Evolutionary conservation across 352 stramenopile genomes (phyloP).

Genomic region (Blastocystis sp.): DNA sequence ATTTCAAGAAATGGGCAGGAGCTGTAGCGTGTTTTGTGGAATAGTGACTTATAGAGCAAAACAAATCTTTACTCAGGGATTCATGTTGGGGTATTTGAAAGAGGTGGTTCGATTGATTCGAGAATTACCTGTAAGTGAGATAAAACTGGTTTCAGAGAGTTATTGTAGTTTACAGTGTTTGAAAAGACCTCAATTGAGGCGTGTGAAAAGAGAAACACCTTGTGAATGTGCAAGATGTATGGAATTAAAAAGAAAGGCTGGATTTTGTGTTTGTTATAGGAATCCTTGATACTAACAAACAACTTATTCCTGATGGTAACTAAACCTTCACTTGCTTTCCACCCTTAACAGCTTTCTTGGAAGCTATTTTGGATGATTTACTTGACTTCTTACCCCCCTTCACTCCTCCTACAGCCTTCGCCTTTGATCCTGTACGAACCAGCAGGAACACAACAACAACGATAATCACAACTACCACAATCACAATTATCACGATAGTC

Average conservation of each 20-base stretch:
- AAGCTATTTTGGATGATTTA: neutral
- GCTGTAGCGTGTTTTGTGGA: neutral
- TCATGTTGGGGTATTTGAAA: neutral
- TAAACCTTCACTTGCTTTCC: no score
- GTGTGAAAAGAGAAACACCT: neutral
- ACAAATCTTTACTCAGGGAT: neutral
- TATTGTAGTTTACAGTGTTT: neutral
- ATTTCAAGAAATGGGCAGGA: neutral
- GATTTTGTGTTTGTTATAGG: neutral
- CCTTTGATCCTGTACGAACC: neutral
- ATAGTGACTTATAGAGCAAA: neutral
- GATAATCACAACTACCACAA: neutral
- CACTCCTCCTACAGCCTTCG: conserved; percentile 24
- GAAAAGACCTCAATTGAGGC: neutral
- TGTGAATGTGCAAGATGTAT: neutral
- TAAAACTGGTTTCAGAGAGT: no score
- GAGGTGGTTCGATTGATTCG: neutral
- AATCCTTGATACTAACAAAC: neutral
- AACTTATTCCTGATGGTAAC: neutral
- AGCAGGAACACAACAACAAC: conserved; percentile 4
- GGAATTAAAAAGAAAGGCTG: neutral
- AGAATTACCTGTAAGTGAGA: no score
- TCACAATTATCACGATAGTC: neutral
- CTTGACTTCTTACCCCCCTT: neutral
- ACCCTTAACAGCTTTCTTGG: neutral